phyloP scores from a whole-genome alignment of 441 rosid genomes.

The Adansonia rubrostipa region DNA sequence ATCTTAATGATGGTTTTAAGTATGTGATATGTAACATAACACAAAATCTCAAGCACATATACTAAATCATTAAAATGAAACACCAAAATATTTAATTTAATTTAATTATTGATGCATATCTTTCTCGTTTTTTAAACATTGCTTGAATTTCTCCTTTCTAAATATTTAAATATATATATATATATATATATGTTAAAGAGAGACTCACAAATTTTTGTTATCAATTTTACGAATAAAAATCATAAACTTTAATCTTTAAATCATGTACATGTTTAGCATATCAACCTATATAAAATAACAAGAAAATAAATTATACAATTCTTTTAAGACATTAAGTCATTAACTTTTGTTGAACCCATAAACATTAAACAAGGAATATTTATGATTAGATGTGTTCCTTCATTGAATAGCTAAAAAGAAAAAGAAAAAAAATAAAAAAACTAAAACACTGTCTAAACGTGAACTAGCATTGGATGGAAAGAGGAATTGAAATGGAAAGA shows the following conservation, averaged over 20 bases:
- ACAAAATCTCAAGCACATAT: no score
- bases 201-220: no score
- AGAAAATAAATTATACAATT: background rate
- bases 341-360: background rate
- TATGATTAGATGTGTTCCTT: slow-evolving; percentile 6
- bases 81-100: no score
- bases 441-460: background rate
- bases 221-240: background rate
- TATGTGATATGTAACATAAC: background rate
- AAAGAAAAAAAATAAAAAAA: background rate
- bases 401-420: background rate
- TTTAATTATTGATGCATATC: no score
- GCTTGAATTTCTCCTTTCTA: no score
- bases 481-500: background rate
- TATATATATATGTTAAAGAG: no score
- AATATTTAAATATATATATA: no score
- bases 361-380: slow-evolving; percentile 1
- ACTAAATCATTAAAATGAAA: no score
- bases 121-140: no score
- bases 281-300: background rate
- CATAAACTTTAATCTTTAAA: background rate
- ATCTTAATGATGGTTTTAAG: background rate
- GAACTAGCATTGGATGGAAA: background rate
- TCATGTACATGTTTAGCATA: background rate
- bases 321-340: background rate